Percentiles rank a stretch among this genome's conserved stretches.
These are phyloP conservation scores for Schrenkiella parvula DNA, from an alignment of 345 rosid genomes.

Conservation along the genomic window DNA sequence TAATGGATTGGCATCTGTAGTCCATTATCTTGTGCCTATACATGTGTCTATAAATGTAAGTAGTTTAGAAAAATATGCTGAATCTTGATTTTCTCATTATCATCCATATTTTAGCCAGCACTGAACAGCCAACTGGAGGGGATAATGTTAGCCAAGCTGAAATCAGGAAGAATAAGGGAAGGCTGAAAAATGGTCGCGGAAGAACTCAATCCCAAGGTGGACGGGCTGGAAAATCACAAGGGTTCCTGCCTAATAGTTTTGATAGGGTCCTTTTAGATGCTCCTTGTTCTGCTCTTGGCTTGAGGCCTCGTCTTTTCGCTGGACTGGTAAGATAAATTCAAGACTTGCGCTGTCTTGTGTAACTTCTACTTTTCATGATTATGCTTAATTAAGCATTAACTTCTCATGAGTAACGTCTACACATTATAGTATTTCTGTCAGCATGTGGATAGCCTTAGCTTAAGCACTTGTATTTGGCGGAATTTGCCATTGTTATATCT, in stretches of 20 bases:
- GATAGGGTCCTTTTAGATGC: constrained; percentile 96
- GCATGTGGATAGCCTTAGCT: not conserved
- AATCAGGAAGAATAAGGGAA: constrained; percentile 60
- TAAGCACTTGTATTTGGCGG: not conserved
- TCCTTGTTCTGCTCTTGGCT: constrained; percentile 99
- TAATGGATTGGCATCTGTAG: not conserved
- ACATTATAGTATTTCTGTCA: not conserved
- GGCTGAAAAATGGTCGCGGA: constrained; percentile 89
- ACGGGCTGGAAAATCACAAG: constrained; percentile 71
- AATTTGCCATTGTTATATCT: constrained; percentile 3
- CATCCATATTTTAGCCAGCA: constrained; percentile 48
- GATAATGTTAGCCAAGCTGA: constrained; percentile 61
- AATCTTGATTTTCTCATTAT: constrained; percentile 29
- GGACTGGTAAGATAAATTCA: constrained; percentile 56
- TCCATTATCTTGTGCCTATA: not conserved
- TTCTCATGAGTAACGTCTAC: not conserved
- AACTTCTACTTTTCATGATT: not conserved
- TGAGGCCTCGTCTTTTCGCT: constrained; percentile 88
- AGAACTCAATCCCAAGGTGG: constrained; percentile 78
- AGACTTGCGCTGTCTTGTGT: not conserved
- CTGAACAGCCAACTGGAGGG: constrained; percentile 47
- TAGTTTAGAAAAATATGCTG: not conserved
- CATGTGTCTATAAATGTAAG: not conserved
- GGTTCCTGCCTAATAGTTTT: constrained; percentile 78
- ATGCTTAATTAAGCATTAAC: not conserved